These are phyloP conservation scores for Candida multigemmis DNA, from an alignment of 805 yeast genomes.

Conservation along the genomic window DNA sequence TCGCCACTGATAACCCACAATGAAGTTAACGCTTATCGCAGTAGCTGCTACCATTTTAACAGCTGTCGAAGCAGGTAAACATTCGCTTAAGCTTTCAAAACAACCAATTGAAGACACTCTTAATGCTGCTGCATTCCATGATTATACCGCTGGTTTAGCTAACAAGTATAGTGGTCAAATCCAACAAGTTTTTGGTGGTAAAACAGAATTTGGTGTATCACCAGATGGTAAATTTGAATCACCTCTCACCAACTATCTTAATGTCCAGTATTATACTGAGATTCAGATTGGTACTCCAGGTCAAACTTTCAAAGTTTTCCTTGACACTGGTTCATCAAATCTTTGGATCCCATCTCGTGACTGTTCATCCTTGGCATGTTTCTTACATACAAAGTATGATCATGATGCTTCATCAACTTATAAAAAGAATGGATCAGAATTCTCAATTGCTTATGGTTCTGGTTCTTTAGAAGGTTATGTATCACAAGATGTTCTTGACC, in stretches of 20 bases:
- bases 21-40: too few relatives aligned
- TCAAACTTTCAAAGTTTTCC: conserved; percentile 84
- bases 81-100: conserved; percentile 50
- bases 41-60: too few relatives aligned
- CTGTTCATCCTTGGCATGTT: conserved; percentile 93
- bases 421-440: conserved; percentile 78
- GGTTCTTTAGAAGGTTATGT: conserved; percentile 90
- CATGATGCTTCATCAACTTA: conserved; percentile 76
- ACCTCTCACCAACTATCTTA: conserved; percentile 87
- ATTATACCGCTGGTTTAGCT: conserved; percentile 51
- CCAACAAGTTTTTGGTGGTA: conserved; percentile 13
- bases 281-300: conserved; percentile 88
- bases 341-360: conserved; percentile 91
- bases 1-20: too few relatives aligned
- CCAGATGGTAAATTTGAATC: conserved; percentile 46
- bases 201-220: conserved; percentile 33
- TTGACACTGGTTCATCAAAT: conserved; percentile 96
- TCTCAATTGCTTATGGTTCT: conserved; percentile 84
- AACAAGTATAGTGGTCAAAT: conserved; percentile 38
- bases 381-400: conserved; percentile 85
- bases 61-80: conserved; percentile 40
- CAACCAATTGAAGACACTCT: conserved; percentile 49
- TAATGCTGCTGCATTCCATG: conserved; percentile 39
- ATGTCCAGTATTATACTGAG: conserved; percentile 95
- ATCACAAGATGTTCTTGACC: conserved; percentile 71